phyloP scores from a whole-genome alignment of 2,329 filamentous ascomycete species.

The Botrytis pseudocinerea region DNA sequence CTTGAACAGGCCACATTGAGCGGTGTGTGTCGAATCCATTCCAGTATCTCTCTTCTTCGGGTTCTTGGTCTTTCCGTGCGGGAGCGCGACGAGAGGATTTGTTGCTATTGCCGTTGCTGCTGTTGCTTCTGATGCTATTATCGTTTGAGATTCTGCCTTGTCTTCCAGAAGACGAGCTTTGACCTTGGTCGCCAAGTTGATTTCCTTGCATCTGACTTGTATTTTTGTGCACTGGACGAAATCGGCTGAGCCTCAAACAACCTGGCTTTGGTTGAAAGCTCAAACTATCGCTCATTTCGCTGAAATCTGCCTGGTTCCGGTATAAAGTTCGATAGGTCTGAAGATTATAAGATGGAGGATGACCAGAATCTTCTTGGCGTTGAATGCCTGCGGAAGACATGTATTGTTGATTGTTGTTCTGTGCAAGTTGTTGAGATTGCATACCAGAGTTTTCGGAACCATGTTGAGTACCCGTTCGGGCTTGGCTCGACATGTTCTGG shows the following conservation, averaged over 20 bases:
- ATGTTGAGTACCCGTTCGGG: background rate
- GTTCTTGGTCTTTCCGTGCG: background rate
- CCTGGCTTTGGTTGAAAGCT: background rate
- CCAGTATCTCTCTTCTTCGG: background rate
- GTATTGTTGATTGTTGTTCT: background rate
- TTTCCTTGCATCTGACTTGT: background rate
- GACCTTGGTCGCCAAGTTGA: background rate
- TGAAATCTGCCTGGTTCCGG: background rate
- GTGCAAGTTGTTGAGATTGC: too few species aligned
- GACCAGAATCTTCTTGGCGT: background rate
- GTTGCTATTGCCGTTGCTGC: too few species aligned
- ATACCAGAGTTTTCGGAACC: background rate
- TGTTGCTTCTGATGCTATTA: background rate
- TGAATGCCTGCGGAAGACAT: background rate
- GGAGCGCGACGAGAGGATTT: too few species aligned
- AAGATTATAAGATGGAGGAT: background rate
- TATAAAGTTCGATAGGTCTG: background rate
- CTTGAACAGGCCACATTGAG: background rate
- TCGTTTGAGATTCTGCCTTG: background rate
- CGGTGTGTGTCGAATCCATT: background rate
- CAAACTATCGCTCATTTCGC: background rate
- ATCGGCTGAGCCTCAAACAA: background rate
- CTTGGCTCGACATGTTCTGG: background rate
- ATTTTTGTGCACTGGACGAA: background rate
- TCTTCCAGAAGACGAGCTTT: background rate